Conservation (phyloP, 139 green algal species). For the Chlorella sp. region DNA sequence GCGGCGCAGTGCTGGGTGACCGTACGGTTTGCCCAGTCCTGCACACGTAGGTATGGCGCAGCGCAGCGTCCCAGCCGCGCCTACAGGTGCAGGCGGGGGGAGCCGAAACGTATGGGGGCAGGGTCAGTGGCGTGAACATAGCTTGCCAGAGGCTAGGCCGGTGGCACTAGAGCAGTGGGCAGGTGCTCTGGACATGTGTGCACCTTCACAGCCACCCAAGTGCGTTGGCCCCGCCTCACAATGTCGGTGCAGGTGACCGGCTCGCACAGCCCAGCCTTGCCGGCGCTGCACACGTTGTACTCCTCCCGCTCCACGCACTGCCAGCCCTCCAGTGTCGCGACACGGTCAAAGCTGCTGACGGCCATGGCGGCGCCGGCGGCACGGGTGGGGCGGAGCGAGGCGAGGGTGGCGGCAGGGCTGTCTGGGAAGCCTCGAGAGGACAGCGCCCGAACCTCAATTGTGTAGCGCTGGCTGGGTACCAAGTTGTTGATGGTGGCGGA, state of each 20-base stretch:
- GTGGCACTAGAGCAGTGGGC: too few relatives aligned
- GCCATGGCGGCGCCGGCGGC: not conserved
- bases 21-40: not conserved
- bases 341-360: not conserved
- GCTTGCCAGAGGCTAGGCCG: too few relatives aligned
- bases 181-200: too few relatives aligned
- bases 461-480: not conserved
- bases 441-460: not conserved
- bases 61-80: not conserved
- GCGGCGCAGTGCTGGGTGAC: constrained; percentile 9
- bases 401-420: not conserved
- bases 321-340: not conserved
- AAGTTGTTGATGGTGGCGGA: not conserved
- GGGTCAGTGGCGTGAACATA: too few relatives aligned
- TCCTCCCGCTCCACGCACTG: not conserved
- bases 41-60: not conserved
- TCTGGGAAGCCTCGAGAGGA: not conserved
- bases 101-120: too few relatives aligned
- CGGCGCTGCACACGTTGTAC: not conserved
- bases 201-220: too few relatives aligned
- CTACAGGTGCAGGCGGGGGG: not conserved
- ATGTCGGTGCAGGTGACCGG: not conserved
- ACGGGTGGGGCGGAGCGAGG: not conserved
- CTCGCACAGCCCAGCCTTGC: not conserved
- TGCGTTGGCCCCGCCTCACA: not conserved